phyloP scores from a whole-genome alignment of 164 flowering plant species.

The Kalanchoe fedtschenkoi region DNA sequence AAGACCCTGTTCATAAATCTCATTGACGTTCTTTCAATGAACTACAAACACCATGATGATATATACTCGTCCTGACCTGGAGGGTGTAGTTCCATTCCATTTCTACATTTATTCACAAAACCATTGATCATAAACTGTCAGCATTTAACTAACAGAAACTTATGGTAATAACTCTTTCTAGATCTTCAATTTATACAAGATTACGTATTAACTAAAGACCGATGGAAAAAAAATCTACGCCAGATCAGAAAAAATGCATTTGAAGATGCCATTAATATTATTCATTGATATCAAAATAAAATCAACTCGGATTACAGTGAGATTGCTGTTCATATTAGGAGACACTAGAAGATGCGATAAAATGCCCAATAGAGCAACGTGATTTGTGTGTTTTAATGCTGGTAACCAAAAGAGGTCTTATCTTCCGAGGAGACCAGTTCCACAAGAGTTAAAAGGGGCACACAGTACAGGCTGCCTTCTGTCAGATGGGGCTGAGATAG shows the following conservation, averaged over 20 bases:
- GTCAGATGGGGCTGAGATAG: constrained; percentile 46
- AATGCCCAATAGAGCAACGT: not conserved
- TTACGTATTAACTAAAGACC: too few species aligned
- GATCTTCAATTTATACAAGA: too few species aligned
- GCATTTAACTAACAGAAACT: too few species aligned
- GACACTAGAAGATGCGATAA: not conserved
- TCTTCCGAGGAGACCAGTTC: not conserved
- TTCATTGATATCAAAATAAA: not conserved
- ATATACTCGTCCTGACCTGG: too few species aligned
- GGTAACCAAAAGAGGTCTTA: not conserved
- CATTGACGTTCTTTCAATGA: too few species aligned
- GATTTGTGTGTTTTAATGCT: not conserved
- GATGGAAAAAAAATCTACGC: too few species aligned
- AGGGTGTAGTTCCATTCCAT: too few species aligned
- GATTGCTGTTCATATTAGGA: not conserved
- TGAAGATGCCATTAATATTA: not conserved
- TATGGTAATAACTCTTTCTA: not conserved
- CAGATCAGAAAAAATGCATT: not conserved
- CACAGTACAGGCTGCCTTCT: not conserved
- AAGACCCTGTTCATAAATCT: too few species aligned
- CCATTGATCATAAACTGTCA: too few species aligned
- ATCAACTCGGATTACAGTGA: not conserved
- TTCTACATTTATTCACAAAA: too few species aligned
- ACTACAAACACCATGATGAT: too few species aligned
- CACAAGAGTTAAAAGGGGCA: not conserved